Base-by-base conservation (phyloP, 768 basidiomycete species). In the Mycena belliarum region DNA sequence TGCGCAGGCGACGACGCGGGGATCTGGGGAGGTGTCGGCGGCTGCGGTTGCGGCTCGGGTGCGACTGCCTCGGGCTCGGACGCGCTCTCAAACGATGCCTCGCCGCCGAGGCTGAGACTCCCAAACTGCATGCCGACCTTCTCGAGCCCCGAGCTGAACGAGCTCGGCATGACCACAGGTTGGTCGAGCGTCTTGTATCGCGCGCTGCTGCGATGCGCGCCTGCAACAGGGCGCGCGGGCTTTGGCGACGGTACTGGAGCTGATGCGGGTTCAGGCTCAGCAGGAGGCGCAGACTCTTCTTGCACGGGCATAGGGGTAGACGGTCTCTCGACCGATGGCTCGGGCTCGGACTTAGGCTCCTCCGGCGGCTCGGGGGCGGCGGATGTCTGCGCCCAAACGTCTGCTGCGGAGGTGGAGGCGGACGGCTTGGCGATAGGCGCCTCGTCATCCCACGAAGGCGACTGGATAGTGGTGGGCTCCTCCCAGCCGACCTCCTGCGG, bases 101-200 rank as follows among this genome's bases (percentile, higher is more conserved):
- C 89, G 8, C 86, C 88, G 32, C 84, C 84, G 33, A 94, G 79
- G 70, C 84, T 89, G 65, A 93, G 73, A 70, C 90, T 93, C 49
- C 91, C 91, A 67, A 94, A 94, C 66, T 93, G 91, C 91, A 94
- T 92, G 47, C 91, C 91, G 49, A 93, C 76, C 68, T 90, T 92
- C 68, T 92, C 91, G 23, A 89, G 68, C 18, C 79, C 79, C 32
- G 81, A 66, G 28, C 83, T 81, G 69, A 87, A 88, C 49, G 81
- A 83, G 42, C 81, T 80, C 1, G 91, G 90, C 82, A 93, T 86
- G 54, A 93, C 86, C 18, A 93, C 92, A 35, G 91, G 84, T 55
- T 90, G 88, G 59, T 92, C 88, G 6, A 80, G 82, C 21, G 79
- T 81, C 76, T 91, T 92, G 75, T 87, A 86, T 49, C 84, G 83